Conservation (phyloP, 2,329 filamentous ascomycete species). For the Helotiales sp. region DNA sequence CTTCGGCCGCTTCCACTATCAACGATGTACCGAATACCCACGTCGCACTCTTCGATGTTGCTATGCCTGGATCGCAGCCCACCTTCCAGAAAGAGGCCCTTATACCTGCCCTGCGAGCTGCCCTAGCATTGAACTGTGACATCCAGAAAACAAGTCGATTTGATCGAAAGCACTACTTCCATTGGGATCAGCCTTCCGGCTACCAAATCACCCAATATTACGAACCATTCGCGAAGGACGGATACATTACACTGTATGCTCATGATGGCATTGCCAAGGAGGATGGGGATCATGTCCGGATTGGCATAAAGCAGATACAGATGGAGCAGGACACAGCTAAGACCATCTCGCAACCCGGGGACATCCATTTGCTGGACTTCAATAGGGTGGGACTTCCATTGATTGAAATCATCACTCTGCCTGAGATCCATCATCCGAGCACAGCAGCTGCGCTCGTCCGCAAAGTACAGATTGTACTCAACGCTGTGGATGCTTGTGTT, state of each 20-base stretch:
- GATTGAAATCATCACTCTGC: slow-evolving; percentile 93
- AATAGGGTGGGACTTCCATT: slow-evolving; percentile 91
- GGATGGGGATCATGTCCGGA: slow-evolving; percentile 70
- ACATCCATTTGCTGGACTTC: slow-evolving; percentile 83
- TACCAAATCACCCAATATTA: slow-evolving; percentile 99
- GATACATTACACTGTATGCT: slow-evolving; percentile 69
- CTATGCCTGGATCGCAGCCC: slow-evolving; percentile 88
- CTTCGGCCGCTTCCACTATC: slow-evolving; percentile 66
- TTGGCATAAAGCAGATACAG: slow-evolving; percentile 93
- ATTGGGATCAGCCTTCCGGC: slow-evolving; percentile 94
- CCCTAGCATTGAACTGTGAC: slow-evolving; percentile 80
- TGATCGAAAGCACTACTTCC: slow-evolving; percentile 98
- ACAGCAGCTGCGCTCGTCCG: slow-evolving; percentile 88
- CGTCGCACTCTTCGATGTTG: slow-evolving; percentile 85
- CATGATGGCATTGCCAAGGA: slow-evolving; percentile 81
- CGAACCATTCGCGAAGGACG: slow-evolving; percentile 70
- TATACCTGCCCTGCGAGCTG: slow-evolving; percentile 87
- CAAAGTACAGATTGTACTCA: slow-evolving; percentile 83
- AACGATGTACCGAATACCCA: slow-evolving; percentile 80
- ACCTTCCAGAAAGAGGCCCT: slow-evolving; percentile 82
- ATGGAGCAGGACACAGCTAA: slow-evolving; percentile 99
- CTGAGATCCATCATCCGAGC: slow-evolving; percentile 83
- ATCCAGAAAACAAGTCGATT: slow-evolving; percentile 81
- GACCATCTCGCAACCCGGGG: slow-evolving; percentile 77
- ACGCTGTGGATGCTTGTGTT: slow-evolving; percentile 81